Evolutionary conservation across 1,284 basidiomycete species (phyloP).

Genomic region (Leccinum pallidistipes): DNA sequence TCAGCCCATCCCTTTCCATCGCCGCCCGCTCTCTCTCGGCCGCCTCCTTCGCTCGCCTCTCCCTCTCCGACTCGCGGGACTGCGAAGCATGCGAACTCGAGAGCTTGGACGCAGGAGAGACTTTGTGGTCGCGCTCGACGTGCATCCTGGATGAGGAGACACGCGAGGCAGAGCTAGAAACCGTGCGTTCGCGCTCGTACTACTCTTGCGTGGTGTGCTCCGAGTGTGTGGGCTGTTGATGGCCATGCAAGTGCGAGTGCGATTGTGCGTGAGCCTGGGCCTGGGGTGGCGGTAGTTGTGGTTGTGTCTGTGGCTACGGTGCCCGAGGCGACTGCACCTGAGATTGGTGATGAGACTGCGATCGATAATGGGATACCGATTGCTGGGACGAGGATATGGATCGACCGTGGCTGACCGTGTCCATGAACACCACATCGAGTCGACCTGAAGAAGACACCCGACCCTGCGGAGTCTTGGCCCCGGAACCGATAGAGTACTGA

Average conservation of each 20-base stretch:
- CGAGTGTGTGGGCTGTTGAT: slow-evolving; percentile 18
- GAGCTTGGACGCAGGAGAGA: slow-evolving; percentile 25
- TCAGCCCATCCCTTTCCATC: no score
- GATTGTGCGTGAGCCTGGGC: not conserved
- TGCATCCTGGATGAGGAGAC: slow-evolving; percentile 26
- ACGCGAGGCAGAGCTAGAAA: slow-evolving; percentile 29
- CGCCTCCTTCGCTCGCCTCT: slow-evolving; percentile 19
- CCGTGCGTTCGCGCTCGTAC: slow-evolving; percentile 23
- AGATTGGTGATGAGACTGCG: slow-evolving; percentile 18
- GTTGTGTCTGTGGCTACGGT: not conserved
- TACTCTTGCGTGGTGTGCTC: slow-evolving; percentile 26
- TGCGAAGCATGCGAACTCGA: slow-evolving; percentile 21
- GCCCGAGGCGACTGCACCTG: not conserved
- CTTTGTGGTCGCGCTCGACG: slow-evolving; percentile 30
- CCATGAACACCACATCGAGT: slow-evolving; percentile 25
- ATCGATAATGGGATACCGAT: slow-evolving; percentile 14
- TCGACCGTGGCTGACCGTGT: slow-evolving; percentile 24
- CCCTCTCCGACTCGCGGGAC: slow-evolving; percentile 26
- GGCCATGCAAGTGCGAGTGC: not conserved
- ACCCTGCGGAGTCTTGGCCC: slow-evolving; percentile 29
- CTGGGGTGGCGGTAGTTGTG: not conserved
- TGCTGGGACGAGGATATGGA: slow-evolving; percentile 25
- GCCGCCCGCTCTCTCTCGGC: slow-evolving; percentile 19
- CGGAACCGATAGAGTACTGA: slow-evolving; percentile 30
- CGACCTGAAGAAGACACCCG: slow-evolving; percentile 13